Percentiles rank a stretch among this genome's conserved stretches.
phyloP scores from a whole-genome alignment of 2,329 filamentous ascomycete genomes.

The Fusarium torreyae region DNA sequence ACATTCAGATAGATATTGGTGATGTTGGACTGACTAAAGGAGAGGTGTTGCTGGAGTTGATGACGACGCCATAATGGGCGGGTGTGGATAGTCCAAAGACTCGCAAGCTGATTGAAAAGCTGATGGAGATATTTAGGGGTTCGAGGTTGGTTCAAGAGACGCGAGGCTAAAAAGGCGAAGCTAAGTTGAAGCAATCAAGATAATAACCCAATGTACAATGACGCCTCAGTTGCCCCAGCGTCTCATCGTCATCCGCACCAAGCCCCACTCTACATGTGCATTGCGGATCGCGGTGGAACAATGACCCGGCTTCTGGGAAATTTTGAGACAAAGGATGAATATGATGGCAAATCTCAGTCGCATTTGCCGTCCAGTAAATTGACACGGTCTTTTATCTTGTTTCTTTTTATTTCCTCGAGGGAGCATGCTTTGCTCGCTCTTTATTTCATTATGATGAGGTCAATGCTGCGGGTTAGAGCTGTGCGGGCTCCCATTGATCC shows the following conservation, averaged over 20 bases:
- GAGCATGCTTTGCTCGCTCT: conserved; percentile 39
- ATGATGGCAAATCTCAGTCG: conserved; percentile 35
- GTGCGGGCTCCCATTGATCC: conserved; percentile 43
- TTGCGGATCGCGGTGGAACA: conserved; percentile 32
- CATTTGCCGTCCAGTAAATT: conserved; percentile 10
- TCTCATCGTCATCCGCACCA: conserved; percentile 43
- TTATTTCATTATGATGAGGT: conserved; percentile 50
- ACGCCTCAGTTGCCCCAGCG: conserved; percentile 34
- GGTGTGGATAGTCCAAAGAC: not conserved
- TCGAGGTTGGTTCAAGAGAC: not conserved
- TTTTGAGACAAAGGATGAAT: conserved; percentile 30
- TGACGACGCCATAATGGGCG: conserved; percentile 75
- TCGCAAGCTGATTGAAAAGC: not conserved
- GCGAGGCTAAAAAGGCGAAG: conserved; percentile 13
- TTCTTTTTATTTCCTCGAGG: conserved; percentile 2
- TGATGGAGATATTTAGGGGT: not conserved
- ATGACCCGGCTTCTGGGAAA: conserved; percentile 46
- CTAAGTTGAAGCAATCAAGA: conserved; percentile 9
- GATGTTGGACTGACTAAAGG: conserved; percentile 74
- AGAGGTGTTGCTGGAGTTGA: conserved; percentile 77
- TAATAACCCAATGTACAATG: conserved; percentile 38
- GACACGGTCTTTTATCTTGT: conserved; percentile 7
- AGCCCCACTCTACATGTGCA: conserved; percentile 37
- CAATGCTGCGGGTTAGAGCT: conserved; percentile 48
- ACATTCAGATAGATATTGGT: not conserved